These are phyloP conservation scores for Rhizopus stolonifer DNA, from an alignment of 371 early-diverging fungal species.

Conservation along the genomic window DNA sequence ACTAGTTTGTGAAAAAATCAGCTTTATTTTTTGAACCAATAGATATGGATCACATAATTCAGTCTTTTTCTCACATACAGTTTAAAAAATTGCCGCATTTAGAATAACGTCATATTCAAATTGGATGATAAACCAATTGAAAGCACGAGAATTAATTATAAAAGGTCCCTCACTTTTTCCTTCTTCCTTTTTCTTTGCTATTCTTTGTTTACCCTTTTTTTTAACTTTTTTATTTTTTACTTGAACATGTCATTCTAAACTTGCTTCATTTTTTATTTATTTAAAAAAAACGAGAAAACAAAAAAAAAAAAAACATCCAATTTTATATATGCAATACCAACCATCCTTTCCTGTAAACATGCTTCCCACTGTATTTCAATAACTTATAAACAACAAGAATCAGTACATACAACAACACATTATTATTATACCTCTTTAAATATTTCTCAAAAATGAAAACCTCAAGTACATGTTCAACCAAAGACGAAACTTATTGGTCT, in stretches of 20 bases:
- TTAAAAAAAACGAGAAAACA: slow-evolving; percentile 14
- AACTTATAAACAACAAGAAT: background rate
- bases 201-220: background rate
- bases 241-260: slow-evolving; percentile 20
- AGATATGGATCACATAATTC: background rate
- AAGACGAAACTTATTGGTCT: slow-evolving; percentile 32
- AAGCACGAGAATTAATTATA: slow-evolving; percentile 21
- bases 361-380: background rate
- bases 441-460: background rate
- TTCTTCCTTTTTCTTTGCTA: background rate
- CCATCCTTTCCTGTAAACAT: slow-evolving; percentile 2
- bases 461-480: slow-evolving; percentile 3
- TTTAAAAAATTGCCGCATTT: slow-evolving; percentile 11
- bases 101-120: slow-evolving; percentile 16
- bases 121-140: slow-evolving; percentile 20
- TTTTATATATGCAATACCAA: slow-evolving; percentile 10
- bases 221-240: slow-evolving; percentile 5
- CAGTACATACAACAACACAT: no score
- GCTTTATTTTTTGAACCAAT: background rate
- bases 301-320: slow-evolving; percentile 8
- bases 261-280: no score
- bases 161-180: background rate
- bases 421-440: background rate
- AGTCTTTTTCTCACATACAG: background rate
- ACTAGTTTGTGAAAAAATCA: no score